Conservation (phyloP, 2,329 filamentous ascomycete genomes). For the Fusarium heterosporum region DNA sequence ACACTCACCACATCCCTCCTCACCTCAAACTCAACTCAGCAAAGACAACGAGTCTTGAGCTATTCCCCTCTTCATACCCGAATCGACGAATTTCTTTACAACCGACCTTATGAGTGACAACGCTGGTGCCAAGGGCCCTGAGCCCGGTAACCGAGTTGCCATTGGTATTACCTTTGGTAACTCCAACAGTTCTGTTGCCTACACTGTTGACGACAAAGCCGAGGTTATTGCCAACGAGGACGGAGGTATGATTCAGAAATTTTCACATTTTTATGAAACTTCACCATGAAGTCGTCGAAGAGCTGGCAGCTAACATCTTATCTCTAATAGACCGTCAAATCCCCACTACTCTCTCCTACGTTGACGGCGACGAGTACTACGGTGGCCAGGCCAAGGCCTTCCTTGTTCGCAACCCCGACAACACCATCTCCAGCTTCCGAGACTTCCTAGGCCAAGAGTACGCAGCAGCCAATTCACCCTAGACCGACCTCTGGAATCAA, state of each 20-base stretch:
- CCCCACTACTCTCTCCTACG: constrained; percentile 92
- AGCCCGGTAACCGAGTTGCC: constrained; percentile 72
- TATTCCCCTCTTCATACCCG: constrained; percentile 14
- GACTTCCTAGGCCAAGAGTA: constrained; percentile 96
- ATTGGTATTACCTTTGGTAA: constrained; percentile 99
- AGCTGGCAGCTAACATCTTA: constrained; percentile 19
- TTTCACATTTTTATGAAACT: not conserved
- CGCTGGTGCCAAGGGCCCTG: constrained; percentile 57
- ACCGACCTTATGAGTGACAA: constrained; percentile 60
- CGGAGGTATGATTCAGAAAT: constrained; percentile 72
- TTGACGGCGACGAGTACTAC: constrained; percentile 96
- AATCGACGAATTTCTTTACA: constrained; percentile 4
- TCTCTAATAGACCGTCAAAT: constrained; percentile 86
- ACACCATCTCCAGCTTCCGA: constrained; percentile 95
- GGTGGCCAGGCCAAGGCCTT: constrained; percentile 95
- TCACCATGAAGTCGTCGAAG: not conserved
- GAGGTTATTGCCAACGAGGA: constrained; percentile 99
- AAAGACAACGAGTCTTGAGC: constrained; percentile 26
- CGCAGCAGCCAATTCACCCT: constrained; percentile 41
- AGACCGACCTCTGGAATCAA: constrained; percentile 8
- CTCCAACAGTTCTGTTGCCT: constrained; percentile 97
- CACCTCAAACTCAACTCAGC: constrained; percentile 13
- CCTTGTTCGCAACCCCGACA: constrained; percentile 89
- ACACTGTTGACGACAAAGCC: constrained; percentile 91
- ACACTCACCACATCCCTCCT: constrained; percentile 29